Base-by-base conservation (phyloP, 2,329 filamentous ascomycete species). In the Fusarium subglutinans region DNA sequence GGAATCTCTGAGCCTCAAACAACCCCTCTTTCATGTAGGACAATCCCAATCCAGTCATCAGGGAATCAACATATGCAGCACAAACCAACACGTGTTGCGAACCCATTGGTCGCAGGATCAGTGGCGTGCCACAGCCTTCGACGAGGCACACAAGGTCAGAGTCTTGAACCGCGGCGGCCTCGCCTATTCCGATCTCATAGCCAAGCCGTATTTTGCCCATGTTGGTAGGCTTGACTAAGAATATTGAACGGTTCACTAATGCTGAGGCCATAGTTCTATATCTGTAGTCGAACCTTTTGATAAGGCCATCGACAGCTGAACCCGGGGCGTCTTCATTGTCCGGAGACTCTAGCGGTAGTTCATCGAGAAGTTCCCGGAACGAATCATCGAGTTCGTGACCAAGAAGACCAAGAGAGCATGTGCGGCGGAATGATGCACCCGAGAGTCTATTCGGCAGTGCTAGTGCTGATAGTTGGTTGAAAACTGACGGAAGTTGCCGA, bases 221-320 rank as follows among this genome's bases (percentile, higher is more conserved):
- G 7, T 18, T 18, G 7, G 43, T 13, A 3, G 43, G 43, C n/a
- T 45, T 18, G 43, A 26, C n/a, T 7, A 26, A 3, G n/a, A 45
- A 26, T 20, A 26, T 45, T 2, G n/a, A 26, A 0, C 43, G 43
- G 4, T 20, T 20, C 7, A 20, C 43, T 2, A 45, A 45, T 26
- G 43, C 24, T 20, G n/a, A 26, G 26, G n/a, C 43, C n/a, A 45
- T 45, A 13, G 43, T 45, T 26, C 43, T 26, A 26, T 45, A 26
- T 13, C 24, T 45, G 5, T 45, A 45, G 7, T 24, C n/a, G 3
- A 45, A 20, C 8, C 24, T 18, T 1, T 26, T 20, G 7, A 20
- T 2, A 6, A 4, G 12, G 43, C 5, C 17, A 5, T 45, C n/a
- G 4, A 9, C 3, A 26, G 24, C 4, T 13, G 3, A 26, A 4